These are phyloP conservation scores for Berkeleyomyces rouxiae DNA, from an alignment of 2,329 filamentous ascomycete genomes.

Conservation along the genomic window DNA sequence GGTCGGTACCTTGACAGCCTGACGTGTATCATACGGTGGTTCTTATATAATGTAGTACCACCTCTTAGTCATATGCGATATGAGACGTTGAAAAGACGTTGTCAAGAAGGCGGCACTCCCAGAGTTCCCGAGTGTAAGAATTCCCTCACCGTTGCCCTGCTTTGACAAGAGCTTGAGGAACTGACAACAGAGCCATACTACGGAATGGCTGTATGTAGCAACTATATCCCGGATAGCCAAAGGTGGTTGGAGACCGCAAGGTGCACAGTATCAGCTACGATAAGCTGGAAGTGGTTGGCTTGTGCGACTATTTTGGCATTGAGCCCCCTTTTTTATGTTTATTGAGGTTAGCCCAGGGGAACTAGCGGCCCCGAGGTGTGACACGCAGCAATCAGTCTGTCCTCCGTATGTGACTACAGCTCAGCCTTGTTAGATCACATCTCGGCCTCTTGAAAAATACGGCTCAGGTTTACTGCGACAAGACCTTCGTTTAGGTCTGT, in stretches of 20 bases:
- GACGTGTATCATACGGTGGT: neutral
- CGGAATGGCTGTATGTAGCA: neutral
- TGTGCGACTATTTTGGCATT: no score
- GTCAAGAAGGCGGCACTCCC: neutral
- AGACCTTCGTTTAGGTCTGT: no score
- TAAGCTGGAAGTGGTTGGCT: no score
- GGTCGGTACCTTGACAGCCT: neutral
- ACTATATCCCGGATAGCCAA: neutral
- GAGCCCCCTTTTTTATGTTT: neutral
- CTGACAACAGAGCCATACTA: no score
- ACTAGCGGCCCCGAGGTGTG: neutral
- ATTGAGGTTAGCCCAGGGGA: neutral
- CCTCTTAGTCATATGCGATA: neutral
- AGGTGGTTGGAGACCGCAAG: neutral
- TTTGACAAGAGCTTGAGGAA: no score
- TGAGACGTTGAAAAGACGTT: no score
- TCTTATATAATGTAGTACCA: neutral
- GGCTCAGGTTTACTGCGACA: no score
- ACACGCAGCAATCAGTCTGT: neutral
- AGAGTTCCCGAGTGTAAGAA: neutral
- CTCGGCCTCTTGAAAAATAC: no score
- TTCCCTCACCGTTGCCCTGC: neutral
- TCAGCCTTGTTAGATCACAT: neutral
- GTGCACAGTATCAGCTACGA: neutral
- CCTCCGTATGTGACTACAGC: neutral